A percentile compares a stretch with the other conserved stretches of the same genome.
Evolutionary conservation across 495 filamentous ascomycete genomes (phyloP).

Genomic region (Tuber magnatum): DNA sequence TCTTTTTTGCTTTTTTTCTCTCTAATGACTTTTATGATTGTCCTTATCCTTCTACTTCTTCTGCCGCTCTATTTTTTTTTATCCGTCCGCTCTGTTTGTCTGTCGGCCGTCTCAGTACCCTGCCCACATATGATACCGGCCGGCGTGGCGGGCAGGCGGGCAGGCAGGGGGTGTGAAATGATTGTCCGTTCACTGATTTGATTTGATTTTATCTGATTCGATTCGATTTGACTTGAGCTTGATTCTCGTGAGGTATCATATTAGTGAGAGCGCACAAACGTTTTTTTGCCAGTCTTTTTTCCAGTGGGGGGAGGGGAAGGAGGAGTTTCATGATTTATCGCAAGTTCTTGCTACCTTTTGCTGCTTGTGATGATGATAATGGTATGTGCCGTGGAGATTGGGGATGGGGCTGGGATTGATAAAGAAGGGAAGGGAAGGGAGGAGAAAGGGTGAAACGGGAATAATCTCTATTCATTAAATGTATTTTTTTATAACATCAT

Average conservation of each 20-base stretch:
- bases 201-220: constrained; percentile 20
- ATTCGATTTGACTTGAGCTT: constrained; percentile 4
- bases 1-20: constrained; percentile 15
- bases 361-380: not conserved
- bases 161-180: constrained; percentile 1
- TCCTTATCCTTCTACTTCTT: constrained; percentile 19
- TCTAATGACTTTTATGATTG: constrained; percentile 37
- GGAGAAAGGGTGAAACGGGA: not conserved
- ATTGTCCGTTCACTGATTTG: constrained; percentile 25
- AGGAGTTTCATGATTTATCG: no score
- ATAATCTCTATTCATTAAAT: not conserved
- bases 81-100: constrained; percentile 11
- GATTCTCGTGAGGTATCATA: not conserved
- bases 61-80: constrained; percentile 5
- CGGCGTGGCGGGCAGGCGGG: not conserved
- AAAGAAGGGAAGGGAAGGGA: no score
- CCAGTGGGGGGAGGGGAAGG: not conserved
- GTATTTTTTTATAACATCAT: not conserved
- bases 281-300: not conserved
- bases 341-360: not conserved
- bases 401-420: not conserved
- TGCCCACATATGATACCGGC: not conserved
- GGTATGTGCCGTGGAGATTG: not conserved
- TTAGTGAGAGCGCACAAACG: not conserved
- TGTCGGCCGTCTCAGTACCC: not conserved